Evolutionary conservation across 1,284 basidiomycete genomes (phyloP).

Genomic region (Irpex lacteus): DNA sequence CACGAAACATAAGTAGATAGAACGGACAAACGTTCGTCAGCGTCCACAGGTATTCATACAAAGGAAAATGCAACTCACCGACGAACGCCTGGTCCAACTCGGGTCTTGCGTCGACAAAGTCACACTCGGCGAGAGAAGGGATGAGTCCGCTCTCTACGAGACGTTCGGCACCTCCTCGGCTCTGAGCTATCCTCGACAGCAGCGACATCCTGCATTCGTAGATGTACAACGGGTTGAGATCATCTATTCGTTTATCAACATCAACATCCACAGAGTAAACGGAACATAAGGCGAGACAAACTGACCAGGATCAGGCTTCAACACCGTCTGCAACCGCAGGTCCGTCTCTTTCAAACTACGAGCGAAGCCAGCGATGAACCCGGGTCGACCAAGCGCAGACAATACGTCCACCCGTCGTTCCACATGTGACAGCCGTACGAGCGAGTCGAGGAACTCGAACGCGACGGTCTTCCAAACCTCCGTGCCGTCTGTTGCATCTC

Average conservation of each 20-base stretch:
- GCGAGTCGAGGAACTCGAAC: constrained; percentile 81
- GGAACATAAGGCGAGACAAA: constrained; percentile 3
- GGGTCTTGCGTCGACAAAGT: constrained; percentile 82
- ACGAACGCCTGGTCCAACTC: constrained; percentile 64
- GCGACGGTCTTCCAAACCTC: constrained; percentile 97
- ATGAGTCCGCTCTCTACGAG: constrained; percentile 82
- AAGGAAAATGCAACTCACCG: background rate
- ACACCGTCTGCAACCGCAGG: constrained; percentile 70
- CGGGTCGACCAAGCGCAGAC: constrained; percentile 67
- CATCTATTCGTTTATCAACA: constrained; percentile 47
- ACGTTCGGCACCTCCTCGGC: constrained; percentile 80
- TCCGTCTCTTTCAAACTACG: constrained; percentile 84
- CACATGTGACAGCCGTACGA: constrained; percentile 62
- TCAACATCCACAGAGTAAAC: background rate
- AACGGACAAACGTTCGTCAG: too few species aligned
- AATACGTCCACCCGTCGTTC: constrained; percentile 64
- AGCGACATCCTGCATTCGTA: constrained; percentile 94
- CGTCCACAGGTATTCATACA: too few species aligned
- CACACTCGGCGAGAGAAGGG: constrained; percentile 79
- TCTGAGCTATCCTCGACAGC: constrained; percentile 82
- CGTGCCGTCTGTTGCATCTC: constrained; percentile 91
- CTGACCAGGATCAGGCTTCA: constrained; percentile 87
- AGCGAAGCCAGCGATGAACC: constrained; percentile 84
- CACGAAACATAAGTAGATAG: too few species aligned
- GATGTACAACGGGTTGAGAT: constrained; percentile 90